Evolutionary conservation across 805 yeast genomes (phyloP).

Genomic region (Kuraishia piskuri): DNA sequence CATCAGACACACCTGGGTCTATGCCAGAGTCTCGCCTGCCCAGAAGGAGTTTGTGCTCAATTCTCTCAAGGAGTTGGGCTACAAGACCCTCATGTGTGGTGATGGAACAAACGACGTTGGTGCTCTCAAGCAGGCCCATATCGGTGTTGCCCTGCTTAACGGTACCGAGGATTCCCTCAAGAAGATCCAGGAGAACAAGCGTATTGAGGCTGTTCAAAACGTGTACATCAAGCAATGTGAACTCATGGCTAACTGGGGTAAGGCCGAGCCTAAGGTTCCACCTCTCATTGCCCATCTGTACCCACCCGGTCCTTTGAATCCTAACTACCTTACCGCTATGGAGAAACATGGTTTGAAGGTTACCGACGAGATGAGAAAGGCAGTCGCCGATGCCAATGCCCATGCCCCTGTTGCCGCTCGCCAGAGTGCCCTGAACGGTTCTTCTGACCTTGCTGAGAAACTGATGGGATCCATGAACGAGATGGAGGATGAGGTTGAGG

Average conservation of each 20-base stretch:
- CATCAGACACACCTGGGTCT: constrained; percentile 90
- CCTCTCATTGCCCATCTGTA: constrained; percentile 83
- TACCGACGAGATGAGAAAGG: constrained; percentile 61
- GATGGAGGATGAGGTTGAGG: constrained; percentile 62
- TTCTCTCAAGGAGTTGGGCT: constrained; percentile 79
- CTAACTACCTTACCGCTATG: constrained; percentile 77
- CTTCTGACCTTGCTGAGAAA: constrained; percentile 51
- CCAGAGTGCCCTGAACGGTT: constrained; percentile 19
- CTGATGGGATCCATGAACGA: constrained; percentile 45
- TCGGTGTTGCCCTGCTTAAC: constrained; percentile 95
- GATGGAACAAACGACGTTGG: constrained; percentile 99
- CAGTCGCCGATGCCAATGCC: constrained; percentile 44
- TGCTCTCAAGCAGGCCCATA: constrained; percentile 96
- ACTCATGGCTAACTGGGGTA: constrained; percentile 72
- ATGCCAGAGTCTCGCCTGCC: constrained; percentile 93
- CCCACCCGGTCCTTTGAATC: constrained; percentile 93
- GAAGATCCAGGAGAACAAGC: constrained; percentile 76
- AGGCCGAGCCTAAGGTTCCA: constrained; percentile 80
- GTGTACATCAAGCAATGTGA: constrained; percentile 82
- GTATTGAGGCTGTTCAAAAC: constrained; percentile 50
- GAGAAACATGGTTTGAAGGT: constrained; percentile 77
- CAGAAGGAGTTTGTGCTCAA: constrained; percentile 90
- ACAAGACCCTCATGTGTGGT: constrained; percentile 96
- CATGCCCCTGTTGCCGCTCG: constrained; percentile 28
- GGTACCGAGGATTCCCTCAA: constrained; percentile 94